Conservation (phyloP, 768 basidiomycete genomes). For the Boletus pseudopeckii region DNA sequence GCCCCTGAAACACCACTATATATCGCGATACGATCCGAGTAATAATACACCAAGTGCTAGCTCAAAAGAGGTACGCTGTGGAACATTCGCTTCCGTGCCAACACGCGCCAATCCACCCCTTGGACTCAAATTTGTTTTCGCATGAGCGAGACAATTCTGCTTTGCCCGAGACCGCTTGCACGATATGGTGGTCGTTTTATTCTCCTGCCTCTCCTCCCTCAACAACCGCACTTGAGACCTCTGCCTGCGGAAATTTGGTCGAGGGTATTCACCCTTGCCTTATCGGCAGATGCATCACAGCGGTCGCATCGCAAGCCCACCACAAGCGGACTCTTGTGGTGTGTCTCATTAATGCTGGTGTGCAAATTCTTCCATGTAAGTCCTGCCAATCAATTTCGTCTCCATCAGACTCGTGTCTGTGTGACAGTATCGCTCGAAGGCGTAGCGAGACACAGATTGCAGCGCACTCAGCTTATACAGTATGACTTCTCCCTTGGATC, state of each 20-base stretch:
- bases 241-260: conserved; percentile 74
- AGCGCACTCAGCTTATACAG: not conserved
- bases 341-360: conserved; percentile 34
- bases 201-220: conserved; percentile 66
- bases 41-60: not conserved
- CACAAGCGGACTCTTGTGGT: conserved; percentile 9
- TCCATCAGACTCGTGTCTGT: not conserved
- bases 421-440: conserved; percentile 1
- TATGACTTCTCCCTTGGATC: not conserved
- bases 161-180: conserved; percentile 68
- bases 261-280: conserved; percentile 47
- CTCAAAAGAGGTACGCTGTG: not conserved
- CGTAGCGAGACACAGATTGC: not conserved
- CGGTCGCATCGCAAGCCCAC: conserved; percentile 5
- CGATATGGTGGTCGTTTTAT: conserved; percentile 55
- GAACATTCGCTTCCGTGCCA: conserved; percentile 1
- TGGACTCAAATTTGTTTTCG: not conserved
- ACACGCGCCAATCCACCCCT: not conserved
- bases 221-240: conserved; percentile 45
- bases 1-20: not conserved
- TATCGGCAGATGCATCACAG: conserved; percentile 13
- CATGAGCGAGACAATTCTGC: conserved; percentile 45
- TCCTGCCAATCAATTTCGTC: conserved; percentile 1
- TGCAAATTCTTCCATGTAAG: conserved; percentile 42
- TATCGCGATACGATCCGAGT: too few relatives aligned